Conservation (phyloP, 805 yeast species). For the Osmozyma mogii region DNA sequence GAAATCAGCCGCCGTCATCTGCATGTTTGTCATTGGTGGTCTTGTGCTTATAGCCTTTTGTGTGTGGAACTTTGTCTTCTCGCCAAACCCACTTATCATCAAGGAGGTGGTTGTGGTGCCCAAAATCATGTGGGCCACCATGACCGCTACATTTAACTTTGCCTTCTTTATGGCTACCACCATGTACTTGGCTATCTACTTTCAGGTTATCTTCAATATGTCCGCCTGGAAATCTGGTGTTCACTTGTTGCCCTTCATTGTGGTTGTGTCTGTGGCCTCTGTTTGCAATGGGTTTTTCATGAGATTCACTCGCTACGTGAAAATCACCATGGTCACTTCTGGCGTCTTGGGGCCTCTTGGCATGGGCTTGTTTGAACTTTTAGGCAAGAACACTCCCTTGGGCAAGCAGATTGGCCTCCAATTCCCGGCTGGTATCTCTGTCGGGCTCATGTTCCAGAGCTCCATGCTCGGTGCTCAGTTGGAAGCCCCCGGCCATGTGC, state of each 20-base stretch:
- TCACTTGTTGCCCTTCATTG: slow-evolving; percentile 26
- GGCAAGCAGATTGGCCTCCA: slow-evolving; percentile 24
- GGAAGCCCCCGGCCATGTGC: slow-evolving; percentile 26
- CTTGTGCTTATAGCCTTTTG: slow-evolving; percentile 25
- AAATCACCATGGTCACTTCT: slow-evolving; percentile 24
- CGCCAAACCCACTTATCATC: slow-evolving; percentile 42
- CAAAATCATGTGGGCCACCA: slow-evolving; percentile 30
- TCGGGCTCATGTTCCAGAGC: slow-evolving; percentile 31
- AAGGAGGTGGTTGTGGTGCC: slow-evolving; percentile 29
- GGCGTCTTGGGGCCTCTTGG: slow-evolving; percentile 27
- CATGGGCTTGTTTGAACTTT: slow-evolving; percentile 23
- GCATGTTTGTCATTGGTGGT: slow-evolving; percentile 41
- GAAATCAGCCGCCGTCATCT: slow-evolving; percentile 47
- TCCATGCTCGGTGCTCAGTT: slow-evolving; percentile 29
- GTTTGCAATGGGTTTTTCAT: slow-evolving; percentile 25
- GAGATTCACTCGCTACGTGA: slow-evolving; percentile 20
- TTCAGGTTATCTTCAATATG: slow-evolving; percentile 30
- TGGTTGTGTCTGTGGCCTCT: slow-evolving; percentile 26
- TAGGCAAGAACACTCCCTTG: slow-evolving; percentile 16
- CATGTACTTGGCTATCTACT: slow-evolving; percentile 29
- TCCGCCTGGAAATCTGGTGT: slow-evolving; percentile 31
- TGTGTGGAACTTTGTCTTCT: slow-evolving; percentile 33
- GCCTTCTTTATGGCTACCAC: slow-evolving; percentile 32
- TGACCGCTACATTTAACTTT: slow-evolving; percentile 28
- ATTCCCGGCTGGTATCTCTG: slow-evolving; percentile 25